Base-by-base conservation (phyloP, 108 stramenopile genomes). In the Skeletonema potamos region DNA sequence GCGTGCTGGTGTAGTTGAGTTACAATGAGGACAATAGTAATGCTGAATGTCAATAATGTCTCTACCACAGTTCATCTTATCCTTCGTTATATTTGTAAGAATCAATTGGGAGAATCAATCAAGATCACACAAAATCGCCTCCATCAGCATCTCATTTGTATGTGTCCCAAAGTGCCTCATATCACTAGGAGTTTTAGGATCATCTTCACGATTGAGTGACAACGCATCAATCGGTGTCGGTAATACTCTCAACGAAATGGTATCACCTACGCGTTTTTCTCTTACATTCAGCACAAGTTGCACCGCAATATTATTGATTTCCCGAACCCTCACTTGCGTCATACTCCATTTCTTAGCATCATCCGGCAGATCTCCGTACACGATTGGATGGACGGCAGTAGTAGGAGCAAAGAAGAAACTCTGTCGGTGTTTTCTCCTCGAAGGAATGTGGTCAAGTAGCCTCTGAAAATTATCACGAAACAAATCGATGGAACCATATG, bases 1-100 rank as follows among this genome's bases (percentile, higher is more conserved):
- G 72, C 78, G 91, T 54, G 94, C 91, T n/a, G 94, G 94, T 51
- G 94, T 95, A 8, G 91, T 95, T 4, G 90, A 90, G 54, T 55
- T 95, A 44, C 44, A 87, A 70, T 65, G 76, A 70, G 22, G n/a
- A 4, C 0, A 37, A 3, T 41, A n/a, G 39, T 4, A 41, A 41
- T n/a, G n/a, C 15, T 15, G 15, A n/a, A 37, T 37, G 36, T 12
- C 36, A 0, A n/a, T n/a, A 41, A 2, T n/a, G 4, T 41, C 34
- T 9, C 36, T 37, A 37, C 12, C 2, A 2, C 15, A n/a, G n/a
- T n/a, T n/a, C n/a, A n/a, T 41, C 15, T n/a, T 0, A 4, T 41
- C 3, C 15, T 41, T 1, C 15, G 3, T 4, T n/a, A 11, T 15
- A 2, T 3, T 41, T 0, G 3, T 41, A 36, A 10, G 8, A 0